Evolutionary conservation across 2,329 filamentous ascomycete genomes (phyloP), one percentile per base, ranked within the genome.

Genomic region (Fusarium redolens): DNA sequence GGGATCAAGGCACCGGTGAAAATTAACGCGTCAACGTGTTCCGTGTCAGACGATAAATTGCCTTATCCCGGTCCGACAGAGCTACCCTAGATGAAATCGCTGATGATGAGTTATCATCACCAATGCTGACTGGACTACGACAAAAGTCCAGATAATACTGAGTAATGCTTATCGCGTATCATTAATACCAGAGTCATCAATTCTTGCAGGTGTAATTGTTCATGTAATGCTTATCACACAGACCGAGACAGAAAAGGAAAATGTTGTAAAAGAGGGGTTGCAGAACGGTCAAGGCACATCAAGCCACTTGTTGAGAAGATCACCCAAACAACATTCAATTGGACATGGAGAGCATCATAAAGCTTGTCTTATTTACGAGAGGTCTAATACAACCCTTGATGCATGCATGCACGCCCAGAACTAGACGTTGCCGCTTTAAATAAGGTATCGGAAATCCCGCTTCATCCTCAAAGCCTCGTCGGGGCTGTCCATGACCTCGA

Each of bases 391-490:
- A 55, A 61, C 57, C 50, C 58, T 65, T 45, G 28, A 48, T 41
- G 35, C 50, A 31, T 58, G 52, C 5, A 31, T n/a, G 22, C 4
- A 31, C 7, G 45, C 30, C n/a, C 28, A 50, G n/a, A 18, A 11
- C 10, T 4, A 30, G 50, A n/a, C 43, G 20, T 20, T 18, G 60
- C 57, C 41, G 38, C 54, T 56, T 69, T 82, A 86, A 45, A 86
- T 76, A 57, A 87, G 75, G 74, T 87, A 87, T 58, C 85, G 79
- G 78, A 86, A 87, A 44, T 84, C 85, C 78, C 84, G 85, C 62
- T 80, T 80, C 83, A 86, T 83, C 65, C 80, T 79, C 71, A 84
- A 71, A 7, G 83, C 83, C 57, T 86, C 83, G 31, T 88, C 83
- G 2, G 83, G 77, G 43, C 82, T 81, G 6, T 84, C 83, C 52